These are phyloP conservation scores for Cystobasidium sp. DNA, from an alignment of 1,284 basidiomycete species.

Conservation along the genomic window DNA sequence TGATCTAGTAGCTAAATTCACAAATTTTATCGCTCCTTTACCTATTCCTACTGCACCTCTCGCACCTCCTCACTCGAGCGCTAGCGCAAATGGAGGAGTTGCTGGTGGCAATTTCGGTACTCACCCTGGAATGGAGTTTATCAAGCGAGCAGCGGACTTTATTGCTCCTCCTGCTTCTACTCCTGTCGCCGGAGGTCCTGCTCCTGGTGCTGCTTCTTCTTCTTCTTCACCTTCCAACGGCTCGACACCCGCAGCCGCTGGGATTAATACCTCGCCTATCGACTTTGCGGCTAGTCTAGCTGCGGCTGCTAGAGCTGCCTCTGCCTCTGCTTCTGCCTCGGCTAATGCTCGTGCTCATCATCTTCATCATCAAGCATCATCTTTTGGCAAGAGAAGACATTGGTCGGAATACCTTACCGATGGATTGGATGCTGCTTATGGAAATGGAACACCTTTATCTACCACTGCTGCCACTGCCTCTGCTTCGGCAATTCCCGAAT, in stretches of 20 bases:
- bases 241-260: too few relatives aligned
- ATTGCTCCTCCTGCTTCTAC: slow-evolving; percentile 8
- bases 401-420: too few relatives aligned
- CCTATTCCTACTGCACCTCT: background rate
- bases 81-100: too few relatives aligned
- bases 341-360: too few relatives aligned
- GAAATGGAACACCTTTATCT: background rate
- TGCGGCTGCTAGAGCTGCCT: too few relatives aligned
- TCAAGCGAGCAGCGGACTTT: slow-evolving; percentile 23
- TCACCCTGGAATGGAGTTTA: slow-evolving; percentile 15
- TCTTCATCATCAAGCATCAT: too few relatives aligned
- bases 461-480: background rate
- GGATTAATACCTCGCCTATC: too few relatives aligned
- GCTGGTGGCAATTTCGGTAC: background rate
- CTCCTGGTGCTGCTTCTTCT: background rate
- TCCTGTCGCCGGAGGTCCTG: background rate
- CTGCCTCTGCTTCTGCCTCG: too few relatives aligned
- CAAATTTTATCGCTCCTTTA: slow-evolving; percentile 18
- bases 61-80: too few relatives aligned
- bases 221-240: background rate
- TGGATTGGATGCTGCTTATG: too few relatives aligned
- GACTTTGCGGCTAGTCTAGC: too few relatives aligned
- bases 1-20: slow-evolving; percentile 10
- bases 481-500: background rate
- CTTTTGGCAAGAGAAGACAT: too few relatives aligned